These are phyloP conservation scores for Fragaria vesca DNA, from an alignment of 306 rosid species.

Conservation along the genomic window DNA sequence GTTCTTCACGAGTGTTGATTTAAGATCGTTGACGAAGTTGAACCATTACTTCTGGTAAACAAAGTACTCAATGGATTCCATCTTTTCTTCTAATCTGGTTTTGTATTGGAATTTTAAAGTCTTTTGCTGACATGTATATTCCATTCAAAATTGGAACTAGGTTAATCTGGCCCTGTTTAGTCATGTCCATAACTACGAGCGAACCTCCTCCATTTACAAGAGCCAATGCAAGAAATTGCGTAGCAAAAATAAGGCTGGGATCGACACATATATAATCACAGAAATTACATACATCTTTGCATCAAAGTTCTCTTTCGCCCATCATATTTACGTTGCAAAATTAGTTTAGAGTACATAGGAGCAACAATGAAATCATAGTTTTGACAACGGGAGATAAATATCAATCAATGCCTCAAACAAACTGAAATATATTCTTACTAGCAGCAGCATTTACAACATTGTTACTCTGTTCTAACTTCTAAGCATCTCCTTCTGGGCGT, in stretches of 20 bases:
- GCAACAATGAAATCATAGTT: background rate
- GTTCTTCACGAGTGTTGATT: constrained; percentile 10
- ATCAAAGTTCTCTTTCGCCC: too few species aligned
- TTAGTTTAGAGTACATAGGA: background rate
- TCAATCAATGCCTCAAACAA: constrained; percentile 70
- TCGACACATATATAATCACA: too few species aligned
- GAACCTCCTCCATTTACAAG: constrained; percentile 64
- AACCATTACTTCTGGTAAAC: constrained; percentile 55
- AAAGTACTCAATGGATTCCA: constrained; percentile 38
- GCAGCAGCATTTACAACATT: constrained; percentile 59
- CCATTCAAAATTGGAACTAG: constrained; percentile 35
- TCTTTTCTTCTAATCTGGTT: background rate
- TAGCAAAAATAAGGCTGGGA: constrained; percentile 33
- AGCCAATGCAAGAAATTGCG: constrained; percentile 56
- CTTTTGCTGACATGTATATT: background rate
- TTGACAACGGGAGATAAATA: background rate
- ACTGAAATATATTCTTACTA: constrained; percentile 79
- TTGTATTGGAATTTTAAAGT: background rate
- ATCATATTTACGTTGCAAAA: background rate
- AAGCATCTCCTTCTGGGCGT: constrained; percentile 77
- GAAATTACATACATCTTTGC: too few species aligned
- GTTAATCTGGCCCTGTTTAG: constrained; percentile 78
- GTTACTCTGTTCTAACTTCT: constrained; percentile 47
- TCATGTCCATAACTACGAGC: constrained; percentile 85
- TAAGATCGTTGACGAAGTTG: constrained; percentile 38